phyloP scores from a whole-genome alignment of 2,329 filamentous ascomycete species.

The Thermomyces lanuginosus region DNA sequence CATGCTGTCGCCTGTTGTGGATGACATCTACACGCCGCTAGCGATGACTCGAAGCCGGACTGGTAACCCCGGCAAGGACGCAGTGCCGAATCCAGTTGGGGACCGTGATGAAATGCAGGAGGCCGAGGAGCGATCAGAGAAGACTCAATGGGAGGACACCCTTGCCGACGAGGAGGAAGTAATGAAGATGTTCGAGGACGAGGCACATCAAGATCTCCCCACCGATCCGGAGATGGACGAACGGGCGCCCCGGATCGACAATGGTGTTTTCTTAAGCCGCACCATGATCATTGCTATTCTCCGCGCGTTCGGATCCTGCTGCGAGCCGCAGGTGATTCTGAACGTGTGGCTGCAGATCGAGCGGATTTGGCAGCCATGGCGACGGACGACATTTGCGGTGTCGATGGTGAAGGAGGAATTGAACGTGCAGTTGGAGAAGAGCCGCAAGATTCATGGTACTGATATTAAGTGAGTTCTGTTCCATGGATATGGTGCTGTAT shows the following conservation, averaged over 20 bases:
- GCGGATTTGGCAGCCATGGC: constrained; percentile 23
- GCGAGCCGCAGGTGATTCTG: constrained; percentile 19
- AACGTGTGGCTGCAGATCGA: constrained; percentile 25
- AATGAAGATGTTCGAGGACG: constrained; percentile 5
- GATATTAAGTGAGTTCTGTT: too few relatives aligned
- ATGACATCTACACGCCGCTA: too few relatives aligned
- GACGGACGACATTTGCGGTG: constrained; percentile 21
- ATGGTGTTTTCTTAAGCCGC: constrained; percentile 27
- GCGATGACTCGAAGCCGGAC: too few relatives aligned
- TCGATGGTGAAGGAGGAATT: constrained; percentile 22
- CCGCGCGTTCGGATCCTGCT: constrained; percentile 24
- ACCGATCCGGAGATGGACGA: constrained; percentile 9
- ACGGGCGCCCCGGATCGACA: constrained; percentile 19
- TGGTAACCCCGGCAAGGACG: too few relatives aligned
- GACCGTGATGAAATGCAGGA: too few relatives aligned
- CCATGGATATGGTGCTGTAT: too few relatives aligned
- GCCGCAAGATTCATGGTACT: constrained; percentile 1
- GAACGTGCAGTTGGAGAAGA: constrained; percentile 17
- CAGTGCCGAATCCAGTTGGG: too few relatives aligned
- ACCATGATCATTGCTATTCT: constrained; percentile 24
- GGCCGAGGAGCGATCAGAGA: too few relatives aligned
- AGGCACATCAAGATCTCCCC: constrained; percentile 1
- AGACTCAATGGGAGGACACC: too few relatives aligned
- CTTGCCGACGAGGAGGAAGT: constrained; percentile 5
- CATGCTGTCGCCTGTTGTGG: too few relatives aligned